phyloP scores from a whole-genome alignment of 257 asterid genomes.

The Solanum ossicruentum region DNA sequence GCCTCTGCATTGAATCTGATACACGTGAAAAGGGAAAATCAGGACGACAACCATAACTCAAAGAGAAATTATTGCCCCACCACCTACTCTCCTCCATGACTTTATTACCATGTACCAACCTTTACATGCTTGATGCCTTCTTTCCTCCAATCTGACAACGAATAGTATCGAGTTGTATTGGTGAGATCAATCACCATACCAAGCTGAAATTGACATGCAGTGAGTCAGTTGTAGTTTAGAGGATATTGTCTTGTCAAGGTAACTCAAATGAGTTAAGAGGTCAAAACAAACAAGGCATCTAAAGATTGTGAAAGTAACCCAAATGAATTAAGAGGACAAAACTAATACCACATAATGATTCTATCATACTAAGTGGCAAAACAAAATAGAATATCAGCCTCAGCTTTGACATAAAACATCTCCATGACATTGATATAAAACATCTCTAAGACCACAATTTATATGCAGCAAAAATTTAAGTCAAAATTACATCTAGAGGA shows the following conservation, averaged over 20 bases:
- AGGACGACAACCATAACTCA: background rate
- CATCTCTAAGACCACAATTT: background rate
- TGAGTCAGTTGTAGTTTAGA: background rate
- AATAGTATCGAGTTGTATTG: constrained; percentile 79
- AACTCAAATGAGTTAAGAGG: background rate
- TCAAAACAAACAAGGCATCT: background rate
- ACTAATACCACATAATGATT: background rate
- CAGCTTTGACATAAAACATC: background rate
- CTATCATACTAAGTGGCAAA: background rate
- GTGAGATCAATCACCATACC: constrained; percentile 98
- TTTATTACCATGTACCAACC: constrained; percentile 30
- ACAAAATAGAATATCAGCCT: background rate
- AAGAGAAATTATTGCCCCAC: background rate
- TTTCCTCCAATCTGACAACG: constrained; percentile 49
- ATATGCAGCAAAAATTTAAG: background rate
- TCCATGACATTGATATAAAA: background rate
- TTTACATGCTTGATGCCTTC: constrained; percentile 90
- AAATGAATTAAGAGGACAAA: background rate
- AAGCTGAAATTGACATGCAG: constrained; percentile 38
- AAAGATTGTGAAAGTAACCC: background rate
- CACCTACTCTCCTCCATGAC: background rate
- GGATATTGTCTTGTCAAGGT: background rate
- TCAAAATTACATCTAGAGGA: background rate
- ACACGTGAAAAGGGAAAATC: constrained; percentile 1
- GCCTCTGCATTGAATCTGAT: constrained; percentile 91